Conservation (phyloP, 2,329 filamentous ascomycete genomes). For the Phoma sp. region DNA sequence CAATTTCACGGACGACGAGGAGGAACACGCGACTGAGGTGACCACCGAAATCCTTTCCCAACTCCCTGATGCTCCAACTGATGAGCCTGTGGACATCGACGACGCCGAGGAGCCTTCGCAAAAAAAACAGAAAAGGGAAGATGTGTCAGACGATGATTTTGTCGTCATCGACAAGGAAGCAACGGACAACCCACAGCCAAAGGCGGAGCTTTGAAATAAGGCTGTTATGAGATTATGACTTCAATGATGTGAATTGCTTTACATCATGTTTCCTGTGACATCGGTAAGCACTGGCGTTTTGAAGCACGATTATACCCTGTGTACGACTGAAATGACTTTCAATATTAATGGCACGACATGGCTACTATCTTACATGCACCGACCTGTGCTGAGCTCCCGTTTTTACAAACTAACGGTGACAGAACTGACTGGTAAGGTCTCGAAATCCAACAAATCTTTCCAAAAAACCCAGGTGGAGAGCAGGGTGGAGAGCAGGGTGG, state of each 20-base stretch:
- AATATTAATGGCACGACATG: neutral
- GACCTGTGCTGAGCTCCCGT: neutral
- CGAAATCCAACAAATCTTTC: neutral
- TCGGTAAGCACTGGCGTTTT: constrained; percentile 8
- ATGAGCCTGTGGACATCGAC: constrained; percentile 53
- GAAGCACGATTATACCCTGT: constrained; percentile 12
- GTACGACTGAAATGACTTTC: neutral
- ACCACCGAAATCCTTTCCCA: constrained; percentile 50
- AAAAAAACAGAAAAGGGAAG: constrained; percentile 56
- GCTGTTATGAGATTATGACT: no score
- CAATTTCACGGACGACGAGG: constrained; percentile 23
- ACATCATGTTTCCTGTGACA: neutral
- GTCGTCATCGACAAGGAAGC: constrained; percentile 40
- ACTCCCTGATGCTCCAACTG: constrained; percentile 57
- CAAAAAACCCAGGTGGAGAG: neutral
- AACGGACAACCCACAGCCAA: constrained; percentile 24
- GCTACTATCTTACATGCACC: neutral
- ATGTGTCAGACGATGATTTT: constrained; percentile 38
- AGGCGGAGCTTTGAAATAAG: constrained; percentile 12
- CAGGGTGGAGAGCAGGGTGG: constrained; percentile 1
- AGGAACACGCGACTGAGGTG: constrained; percentile 39
- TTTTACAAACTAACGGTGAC: neutral
- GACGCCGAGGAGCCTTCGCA: constrained; percentile 46
- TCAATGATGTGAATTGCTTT: neutral
- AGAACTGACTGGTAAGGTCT: neutral